phyloP scores from a whole-genome alignment of 768 basidiomycete genomes.

The Boletus bicolor region DNA sequence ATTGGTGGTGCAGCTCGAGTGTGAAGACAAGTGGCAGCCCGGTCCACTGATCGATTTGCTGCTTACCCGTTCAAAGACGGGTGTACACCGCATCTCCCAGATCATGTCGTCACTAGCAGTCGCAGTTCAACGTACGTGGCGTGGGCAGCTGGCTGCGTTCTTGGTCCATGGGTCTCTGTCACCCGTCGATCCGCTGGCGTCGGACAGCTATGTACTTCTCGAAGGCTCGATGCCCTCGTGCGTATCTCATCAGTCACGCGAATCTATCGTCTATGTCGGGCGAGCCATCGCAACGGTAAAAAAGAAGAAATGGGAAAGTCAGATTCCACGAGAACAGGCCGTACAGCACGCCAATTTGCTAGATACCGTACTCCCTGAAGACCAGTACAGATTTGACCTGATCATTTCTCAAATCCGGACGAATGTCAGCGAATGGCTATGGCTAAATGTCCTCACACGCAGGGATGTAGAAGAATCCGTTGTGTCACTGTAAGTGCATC shows the following conservation, averaged over 20 bases:
- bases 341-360: slow-evolving; percentile 63
- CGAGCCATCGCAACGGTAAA: slow-evolving; percentile 84
- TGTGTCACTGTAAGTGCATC: slow-evolving; percentile 67
- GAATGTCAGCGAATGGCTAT: slow-evolving; percentile 90
- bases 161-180: slow-evolving; percentile 74
- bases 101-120: slow-evolving; percentile 70
- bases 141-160: slow-evolving; percentile 78
- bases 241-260: slow-evolving; percentile 65
- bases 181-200: slow-evolving; percentile 60
- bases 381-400: slow-evolving; percentile 72
- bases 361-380: slow-evolving; percentile 66
- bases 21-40: slow-evolving; percentile 52
- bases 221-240: slow-evolving; percentile 73
- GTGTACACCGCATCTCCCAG: slow-evolving; percentile 69
- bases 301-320: slow-evolving; percentile 72
- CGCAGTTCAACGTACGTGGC: slow-evolving; percentile 80
- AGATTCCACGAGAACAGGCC: slow-evolving; percentile 67
- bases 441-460: slow-evolving; percentile 82
- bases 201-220: slow-evolving; percentile 54
- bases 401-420: slow-evolving; percentile 73
- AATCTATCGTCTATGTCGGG: slow-evolving; percentile 85
- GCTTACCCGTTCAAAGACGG: slow-evolving; percentile 66
- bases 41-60: slow-evolving; percentile 82
- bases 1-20: slow-evolving; percentile 60
- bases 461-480: slow-evolving; percentile 82